These are phyloP conservation scores for rapeseed (Brassica napus) DNA, from an alignment of 345 rosid species.

Conservation along the genomic window DNA sequence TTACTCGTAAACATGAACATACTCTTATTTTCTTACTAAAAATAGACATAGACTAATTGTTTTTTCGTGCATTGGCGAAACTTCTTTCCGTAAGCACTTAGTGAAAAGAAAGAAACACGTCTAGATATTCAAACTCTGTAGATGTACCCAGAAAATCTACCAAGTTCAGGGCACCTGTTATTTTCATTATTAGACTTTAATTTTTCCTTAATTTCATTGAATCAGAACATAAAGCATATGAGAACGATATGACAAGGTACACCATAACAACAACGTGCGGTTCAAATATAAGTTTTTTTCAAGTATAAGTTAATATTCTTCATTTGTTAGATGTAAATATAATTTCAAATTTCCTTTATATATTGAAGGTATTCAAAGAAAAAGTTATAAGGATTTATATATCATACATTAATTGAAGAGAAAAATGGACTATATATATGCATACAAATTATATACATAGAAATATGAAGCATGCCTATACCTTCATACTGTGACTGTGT, in stretches of 20 bases:
- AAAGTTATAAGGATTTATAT: not conserved
- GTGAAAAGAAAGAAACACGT: constrained; percentile 37
- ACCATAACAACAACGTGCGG: constrained; percentile 12
- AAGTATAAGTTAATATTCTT: not conserved
- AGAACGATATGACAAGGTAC: constrained; percentile 12
- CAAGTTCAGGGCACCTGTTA: constrained; percentile 38
- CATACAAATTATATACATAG: not conserved
- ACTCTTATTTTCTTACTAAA: constrained; percentile 6
- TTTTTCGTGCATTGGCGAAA: constrained; percentile 33
- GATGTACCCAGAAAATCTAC: not conserved
- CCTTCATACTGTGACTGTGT: not conserved
- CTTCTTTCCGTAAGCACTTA: constrained; percentile 28
- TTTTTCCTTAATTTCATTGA: not conserved
- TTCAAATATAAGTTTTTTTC: not conserved
- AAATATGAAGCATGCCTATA: not conserved
- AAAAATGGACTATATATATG: not conserved
- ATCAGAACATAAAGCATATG: constrained; percentile 5
- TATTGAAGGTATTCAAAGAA: not conserved
- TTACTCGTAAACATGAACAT: constrained; percentile 2
- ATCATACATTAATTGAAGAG: not conserved
- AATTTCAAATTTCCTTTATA: not conserved
- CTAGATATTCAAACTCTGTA: constrained; percentile 31
- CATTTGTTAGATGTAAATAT: not conserved
- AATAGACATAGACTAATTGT: not conserved
- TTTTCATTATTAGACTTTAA: constrained; percentile 33